Evolutionary conservation across 2,329 filamentous ascomycete species (phyloP), one percentile per base, ranked within the genome.

Genomic region (Penicillium sp.): DNA sequence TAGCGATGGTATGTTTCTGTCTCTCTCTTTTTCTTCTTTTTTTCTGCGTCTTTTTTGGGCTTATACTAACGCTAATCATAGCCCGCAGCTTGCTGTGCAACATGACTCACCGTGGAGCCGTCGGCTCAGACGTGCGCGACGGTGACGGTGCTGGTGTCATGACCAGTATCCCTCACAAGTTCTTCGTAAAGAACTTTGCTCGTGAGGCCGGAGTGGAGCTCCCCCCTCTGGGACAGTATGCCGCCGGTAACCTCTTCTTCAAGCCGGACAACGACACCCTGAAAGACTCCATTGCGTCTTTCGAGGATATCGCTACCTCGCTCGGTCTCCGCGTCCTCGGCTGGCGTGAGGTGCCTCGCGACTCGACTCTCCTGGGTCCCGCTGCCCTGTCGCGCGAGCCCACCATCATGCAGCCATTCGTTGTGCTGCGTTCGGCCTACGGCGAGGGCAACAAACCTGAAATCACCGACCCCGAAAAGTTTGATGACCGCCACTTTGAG

Each of bases 61-160:
- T 9, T 35, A 11, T 51, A 58, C 72, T 77, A 64, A 79, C 71
- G 58, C 48, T 12, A 38, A 62, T 30, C 59, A 46, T 66, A 94
- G 90, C 92, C 64, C 89, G 90, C 64, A 96, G 92, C 77, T 82
- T 99, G 61, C 86, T 99, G 62, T 99, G 94, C 83, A 97, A 99
- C 83, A 99, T 99, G 94, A 97, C 94, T 82, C 94, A 99, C 81
- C 89, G 94, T 74, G 94, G 94, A 81, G 94, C 94, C 62, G 93
- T 97, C 67, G 94, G 94, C 66, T 97, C 94, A 60, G 94, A 99
- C 81, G 91, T 91, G 70, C 89, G 94, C 81, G 94, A 99, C 73
- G 94, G 94, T 73, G 94, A 99, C 74, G 94, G 94, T 74, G 94
- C 94, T 68, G 94, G 94, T 84, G 93, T 97, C 71, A 99, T 99